Conservation (phyloP, 495 filamentous ascomycete species). For the Annulohypoxylon moriforme region DNA sequence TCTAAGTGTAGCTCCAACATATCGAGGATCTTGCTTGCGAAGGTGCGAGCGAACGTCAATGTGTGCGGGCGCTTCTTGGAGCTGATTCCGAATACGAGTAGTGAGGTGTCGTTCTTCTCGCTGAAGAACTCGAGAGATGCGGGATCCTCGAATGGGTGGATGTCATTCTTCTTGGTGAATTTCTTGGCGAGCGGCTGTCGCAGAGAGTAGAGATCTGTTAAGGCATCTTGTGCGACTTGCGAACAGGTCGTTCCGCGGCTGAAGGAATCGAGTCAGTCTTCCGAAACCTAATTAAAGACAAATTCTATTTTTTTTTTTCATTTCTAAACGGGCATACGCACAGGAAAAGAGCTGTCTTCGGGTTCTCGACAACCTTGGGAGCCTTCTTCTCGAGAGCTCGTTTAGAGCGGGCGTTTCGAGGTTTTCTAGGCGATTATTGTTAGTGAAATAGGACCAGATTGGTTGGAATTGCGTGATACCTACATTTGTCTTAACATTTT, state of each 20-base stretch:
- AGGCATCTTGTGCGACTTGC: constrained; percentile 77
- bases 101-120: constrained; percentile 90
- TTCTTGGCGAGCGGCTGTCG: constrained; percentile 82
- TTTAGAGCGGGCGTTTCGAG: constrained; percentile 92
- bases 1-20: constrained; percentile 91
- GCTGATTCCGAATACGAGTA: constrained; percentile 79
- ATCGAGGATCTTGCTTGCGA: constrained; percentile 86
- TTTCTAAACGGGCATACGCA: constrained; percentile 16
- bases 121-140: constrained; percentile 90
- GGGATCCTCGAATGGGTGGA: constrained; percentile 93
- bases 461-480: neutral
- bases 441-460: neutral
- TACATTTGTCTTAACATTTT: constrained; percentile 43
- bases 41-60: constrained; percentile 84
- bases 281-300: neutral
- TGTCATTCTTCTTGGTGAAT: constrained; percentile 93
- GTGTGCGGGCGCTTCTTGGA: constrained; percentile 94
- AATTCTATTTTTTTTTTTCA: neutral
- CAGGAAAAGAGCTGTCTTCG: constrained; percentile 87
- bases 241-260: constrained; percentile 81
- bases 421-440: constrained; percentile 70
- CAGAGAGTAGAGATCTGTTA: constrained; percentile 84
- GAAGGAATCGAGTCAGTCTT: neutral
- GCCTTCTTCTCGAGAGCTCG: constrained; percentile 89
- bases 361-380: constrained; percentile 87